Base-by-base conservation (phyloP, 2,329 filamentous ascomycete genomes). In the Rutstroemia sydowiana region DNA sequence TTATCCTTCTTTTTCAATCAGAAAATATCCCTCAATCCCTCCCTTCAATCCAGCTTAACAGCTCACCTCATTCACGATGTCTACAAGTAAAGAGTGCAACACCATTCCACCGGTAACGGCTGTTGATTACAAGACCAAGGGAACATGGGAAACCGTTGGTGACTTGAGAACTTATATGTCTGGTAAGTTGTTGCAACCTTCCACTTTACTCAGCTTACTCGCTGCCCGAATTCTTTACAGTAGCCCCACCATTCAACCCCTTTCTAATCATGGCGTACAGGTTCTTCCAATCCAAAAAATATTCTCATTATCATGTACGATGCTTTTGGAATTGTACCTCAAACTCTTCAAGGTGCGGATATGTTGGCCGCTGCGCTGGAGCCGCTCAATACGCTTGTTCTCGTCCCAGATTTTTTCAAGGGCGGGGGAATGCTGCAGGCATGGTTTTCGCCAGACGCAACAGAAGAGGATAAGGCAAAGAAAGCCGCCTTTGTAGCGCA, bases 391-490 rank as follows among this genome's bases (percentile, higher is more conserved):
- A 43, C 30, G 3, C n/a, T 36, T 7, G 87, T 95, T 61, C 87
- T 91, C 69, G 90, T 95, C 55, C 91, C 91, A 16, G 90, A 95
- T 71, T 91, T 88, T 77, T 95, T 95, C 73, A 77, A 86, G 53
- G 90, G n/a, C n/a, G n/a, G 87, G 65, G 39, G 48, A 10, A 37
- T 44, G 45, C 63, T 10, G 45, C 11, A 79, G 74, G 40, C 56
- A 16, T 76, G 75, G 70, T 79, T 52, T 23, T 31, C 34, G 78
- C 64, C 71, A 75, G 66, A 72, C 70, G 36, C 71, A 83, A 18
- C 71, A 69, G 45, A 70, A 63, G 82, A 69, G 76, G 84, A 62
- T 13, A 49, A 54, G 18, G 42, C 18, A 2, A 26, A 36, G 3
- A 57, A 47, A 7, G 16, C 53, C 7, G 50, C 55, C 8, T 54